Evolutionary conservation across 495 filamentous ascomycete species (phyloP).

Genomic region (Aspergillus affinis): DNA sequence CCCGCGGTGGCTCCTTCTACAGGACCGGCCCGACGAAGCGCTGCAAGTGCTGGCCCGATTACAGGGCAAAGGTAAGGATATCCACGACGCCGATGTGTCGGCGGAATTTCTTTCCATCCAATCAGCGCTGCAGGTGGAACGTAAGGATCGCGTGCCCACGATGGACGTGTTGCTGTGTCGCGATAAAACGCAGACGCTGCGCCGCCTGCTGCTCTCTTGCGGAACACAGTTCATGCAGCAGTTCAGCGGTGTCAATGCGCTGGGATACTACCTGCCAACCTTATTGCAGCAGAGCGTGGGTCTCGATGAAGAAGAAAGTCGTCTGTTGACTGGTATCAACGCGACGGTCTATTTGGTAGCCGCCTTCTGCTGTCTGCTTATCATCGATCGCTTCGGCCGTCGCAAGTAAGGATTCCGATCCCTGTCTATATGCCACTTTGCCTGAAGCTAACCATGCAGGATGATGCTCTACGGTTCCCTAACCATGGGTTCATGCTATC

Average conservation of each 20-base stretch:
- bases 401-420: neutral
- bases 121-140: conserved; percentile 45
- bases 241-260: conserved; percentile 46
- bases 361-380: conserved; percentile 31
- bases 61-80: conserved; percentile 37
- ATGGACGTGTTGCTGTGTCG: conserved; percentile 43
- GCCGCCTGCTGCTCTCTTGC: conserved; percentile 48
- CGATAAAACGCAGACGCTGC: conserved; percentile 45
- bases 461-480: neutral
- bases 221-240: conserved; percentile 56
- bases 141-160: conserved; percentile 45
- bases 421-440: neutral
- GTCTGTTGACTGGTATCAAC: conserved; percentile 10
- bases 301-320: conserved; percentile 41
- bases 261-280: conserved; percentile 47
- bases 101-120: conserved; percentile 46
- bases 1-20: conserved; percentile 50
- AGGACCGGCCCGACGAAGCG: conserved; percentile 42
- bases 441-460: neutral
- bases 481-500: neutral
- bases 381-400: neutral
- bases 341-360: conserved; percentile 30
- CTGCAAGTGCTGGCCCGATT: conserved; percentile 45
- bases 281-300: conserved; percentile 52
- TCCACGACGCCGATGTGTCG: conserved; percentile 45